A percentile compares a stretch with the other conserved stretches of the same genome.
phyloP scores from a whole-genome alignment of 2,329 filamentous ascomycete species.

The Hypoxylon sp. region DNA sequence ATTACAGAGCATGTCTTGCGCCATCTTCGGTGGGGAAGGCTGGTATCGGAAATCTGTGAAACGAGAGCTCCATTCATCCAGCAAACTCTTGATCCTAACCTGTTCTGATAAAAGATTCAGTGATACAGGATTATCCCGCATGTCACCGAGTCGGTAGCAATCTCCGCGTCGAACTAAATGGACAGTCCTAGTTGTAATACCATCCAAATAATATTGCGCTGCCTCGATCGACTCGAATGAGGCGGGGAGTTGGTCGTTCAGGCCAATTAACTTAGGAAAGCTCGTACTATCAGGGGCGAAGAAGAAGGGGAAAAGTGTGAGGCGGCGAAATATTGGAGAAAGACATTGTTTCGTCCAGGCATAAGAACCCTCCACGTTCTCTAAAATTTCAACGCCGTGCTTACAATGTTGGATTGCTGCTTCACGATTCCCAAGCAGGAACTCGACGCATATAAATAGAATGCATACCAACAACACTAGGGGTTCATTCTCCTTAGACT shows the following conservation, averaged over 20 bases:
- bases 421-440: constrained; percentile 57
- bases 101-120: constrained; percentile 48
- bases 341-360: constrained; percentile 55
- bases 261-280: constrained; percentile 50
- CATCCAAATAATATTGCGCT: constrained; percentile 54
- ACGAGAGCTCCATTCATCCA: constrained; percentile 52
- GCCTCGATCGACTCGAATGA: constrained; percentile 47
- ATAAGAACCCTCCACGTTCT: constrained; percentile 46
- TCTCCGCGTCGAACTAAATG: constrained; percentile 53
- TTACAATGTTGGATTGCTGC: constrained; percentile 57
- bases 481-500: constrained; percentile 53
- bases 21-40: neutral
- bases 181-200: constrained; percentile 50
- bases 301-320: constrained; percentile 59
- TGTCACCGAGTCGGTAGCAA: constrained; percentile 48
- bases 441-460: constrained; percentile 62
- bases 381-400: constrained; percentile 58
- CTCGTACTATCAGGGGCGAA: constrained; percentile 49
- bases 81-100: constrained; percentile 36
- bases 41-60: constrained; percentile 46
- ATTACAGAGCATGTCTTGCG: constrained; percentile 32
- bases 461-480: constrained; percentile 59
- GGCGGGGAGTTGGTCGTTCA: constrained; percentile 45
- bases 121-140: constrained; percentile 30
- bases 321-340: constrained; percentile 57